Percentiles rank a stretch among this genome's conserved stretches.
Conservation (phyloP, 225 moss, liverwort and hornwort species). For the Marchantia paleacea region DNA sequence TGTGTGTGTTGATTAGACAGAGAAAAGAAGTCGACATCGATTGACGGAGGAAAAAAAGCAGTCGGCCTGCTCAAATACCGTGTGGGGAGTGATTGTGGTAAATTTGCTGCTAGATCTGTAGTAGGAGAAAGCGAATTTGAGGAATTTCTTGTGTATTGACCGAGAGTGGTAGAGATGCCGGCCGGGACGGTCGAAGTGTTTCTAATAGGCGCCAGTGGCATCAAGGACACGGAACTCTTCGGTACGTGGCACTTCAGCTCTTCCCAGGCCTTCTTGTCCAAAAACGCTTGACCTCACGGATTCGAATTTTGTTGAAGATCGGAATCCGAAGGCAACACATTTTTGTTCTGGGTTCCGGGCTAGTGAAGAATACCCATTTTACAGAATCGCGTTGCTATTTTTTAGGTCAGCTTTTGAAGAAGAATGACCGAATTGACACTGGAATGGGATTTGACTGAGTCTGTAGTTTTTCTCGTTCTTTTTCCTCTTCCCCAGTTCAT, state of each 20-base stretch:
- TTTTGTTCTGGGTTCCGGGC: too few relatives aligned
- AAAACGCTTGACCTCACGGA: not conserved
- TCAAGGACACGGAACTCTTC: slow-evolving; percentile 54
- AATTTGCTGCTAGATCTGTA: not conserved
- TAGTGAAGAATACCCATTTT: not conserved
- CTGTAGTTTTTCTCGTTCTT: not conserved
- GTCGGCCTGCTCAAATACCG: not conserved
- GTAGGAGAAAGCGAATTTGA: not conserved
- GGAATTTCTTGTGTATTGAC: not conserved
- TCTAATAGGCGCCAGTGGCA: slow-evolving; percentile 50
- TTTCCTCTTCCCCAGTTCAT: not conserved
- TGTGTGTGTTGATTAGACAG: not conserved
- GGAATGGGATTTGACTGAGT: not conserved
- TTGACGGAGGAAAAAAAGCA: not conserved
- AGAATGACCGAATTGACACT: not conserved
- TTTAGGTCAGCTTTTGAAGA: not conserved
- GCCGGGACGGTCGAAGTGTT: slow-evolving; percentile 55
- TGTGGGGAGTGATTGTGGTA: not conserved
- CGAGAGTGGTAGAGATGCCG: slow-evolving; percentile 42
- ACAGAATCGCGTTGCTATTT: not conserved
- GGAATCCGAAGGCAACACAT: not conserved
- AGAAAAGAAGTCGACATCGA: not conserved
- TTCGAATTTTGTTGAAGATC: not conserved
- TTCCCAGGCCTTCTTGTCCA: not conserved
- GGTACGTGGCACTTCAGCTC: slow-evolving; percentile 23